Conservation (phyloP, 1,284 basidiomycete species). For the Marasmius sp. region DNA sequence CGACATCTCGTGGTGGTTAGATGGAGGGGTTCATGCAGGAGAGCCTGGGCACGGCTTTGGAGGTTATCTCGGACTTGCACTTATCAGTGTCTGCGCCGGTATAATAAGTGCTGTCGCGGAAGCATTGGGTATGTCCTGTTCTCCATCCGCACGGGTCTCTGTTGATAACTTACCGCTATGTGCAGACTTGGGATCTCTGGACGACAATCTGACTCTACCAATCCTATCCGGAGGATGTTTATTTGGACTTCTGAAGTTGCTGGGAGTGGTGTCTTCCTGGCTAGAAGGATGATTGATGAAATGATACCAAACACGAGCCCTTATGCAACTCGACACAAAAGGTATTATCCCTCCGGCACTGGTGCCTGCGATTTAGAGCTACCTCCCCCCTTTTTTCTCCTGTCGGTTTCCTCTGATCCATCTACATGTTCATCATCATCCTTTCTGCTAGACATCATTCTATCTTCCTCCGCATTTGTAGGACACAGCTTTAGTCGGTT, state of each 20-base stretch:
- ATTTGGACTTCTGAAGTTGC: conserved; percentile 63
- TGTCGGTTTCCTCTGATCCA: neutral
- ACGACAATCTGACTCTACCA: conserved; percentile 94
- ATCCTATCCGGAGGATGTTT: conserved; percentile 86
- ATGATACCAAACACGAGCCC: neutral
- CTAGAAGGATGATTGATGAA: neutral
- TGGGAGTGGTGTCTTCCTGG: conserved; percentile 19
- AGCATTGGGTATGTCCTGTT: conserved; percentile 62
- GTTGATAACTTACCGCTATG: neutral
- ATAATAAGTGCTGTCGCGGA: conserved; percentile 82
- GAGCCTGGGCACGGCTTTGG: neutral
- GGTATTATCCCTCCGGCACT: neutral
- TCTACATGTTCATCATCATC: neutral
- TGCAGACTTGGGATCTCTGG: conserved; percentile 83
- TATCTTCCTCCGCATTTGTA: no score
- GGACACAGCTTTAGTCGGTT: no score
- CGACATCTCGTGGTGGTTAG: conserved; percentile 56
- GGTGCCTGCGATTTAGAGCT: neutral
- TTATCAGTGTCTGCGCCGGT: conserved; percentile 66
- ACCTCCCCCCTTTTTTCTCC: neutral
- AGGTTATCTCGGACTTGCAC: conserved; percentile 55
- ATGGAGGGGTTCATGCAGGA: conserved; percentile 29
- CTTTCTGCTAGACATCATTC: no score
- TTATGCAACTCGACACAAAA: neutral
- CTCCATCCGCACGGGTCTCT: conserved; percentile 15